Base-by-base conservation (phyloP, 768 basidiomycete species). In the Amanita jacksonii region DNA sequence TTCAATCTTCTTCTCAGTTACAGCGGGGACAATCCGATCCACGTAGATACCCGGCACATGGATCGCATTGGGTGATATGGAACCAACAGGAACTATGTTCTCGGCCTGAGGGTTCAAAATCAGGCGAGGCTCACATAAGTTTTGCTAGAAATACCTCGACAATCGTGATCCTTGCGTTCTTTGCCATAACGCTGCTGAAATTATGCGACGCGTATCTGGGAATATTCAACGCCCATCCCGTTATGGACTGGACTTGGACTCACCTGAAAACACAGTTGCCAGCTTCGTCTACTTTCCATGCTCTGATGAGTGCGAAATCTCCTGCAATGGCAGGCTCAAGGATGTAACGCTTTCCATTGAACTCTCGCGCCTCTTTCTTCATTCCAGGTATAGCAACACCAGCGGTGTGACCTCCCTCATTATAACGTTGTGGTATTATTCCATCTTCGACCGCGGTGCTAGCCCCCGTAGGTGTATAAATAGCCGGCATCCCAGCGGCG, bases 191-290 rank as follows among this genome's bases (percentile, higher is more conserved):
- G 3, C 77, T 73, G 55, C 69, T 81, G 62, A 92, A 96, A 61
- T 94, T 93, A 57, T 94, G 83, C 34, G 88, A 77, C 5, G 90
- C 72, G 57, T 87, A 92, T 48, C 89, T 88, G 24, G 6, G 33
- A 22, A 36, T 16, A 39, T 45, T 13, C 43, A 43, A 30, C n/a
- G 36, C 30, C 10, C 24, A 41, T 35, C 18, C 5, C n/a, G n/a
- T 20, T 15, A 13, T 6, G 35, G 27, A 13, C 33, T 3, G 28
- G 15, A 16, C 25, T 32, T 9, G 28, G 55, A 68, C 45, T 54
- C n/a, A 87, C 84, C 89, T 74, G 72, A 96, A 96, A 32, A 92
- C 78, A 53, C 82, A 85, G 61, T 96, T 96, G 1, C 91, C 91
- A 33, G 79, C 74, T 58, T 89, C 88, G 51, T 96, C 91, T 10